Conservation (phyloP, 2,329 filamentous ascomycete genomes). For the Lecanicillium sp. region DNA sequence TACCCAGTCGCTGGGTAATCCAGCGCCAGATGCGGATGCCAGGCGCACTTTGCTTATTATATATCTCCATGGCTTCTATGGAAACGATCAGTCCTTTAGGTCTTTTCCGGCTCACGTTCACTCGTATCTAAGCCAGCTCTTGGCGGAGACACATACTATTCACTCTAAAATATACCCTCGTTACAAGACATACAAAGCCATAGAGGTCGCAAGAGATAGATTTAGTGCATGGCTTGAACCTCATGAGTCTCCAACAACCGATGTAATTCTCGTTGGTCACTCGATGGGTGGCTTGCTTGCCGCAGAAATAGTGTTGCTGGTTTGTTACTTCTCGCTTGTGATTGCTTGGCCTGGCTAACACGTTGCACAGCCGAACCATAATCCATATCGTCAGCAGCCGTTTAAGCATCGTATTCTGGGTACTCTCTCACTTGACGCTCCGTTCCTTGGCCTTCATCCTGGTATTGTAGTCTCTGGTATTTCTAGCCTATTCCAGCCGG, state of each 20-base stretch:
- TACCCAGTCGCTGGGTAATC: constrained; percentile 32
- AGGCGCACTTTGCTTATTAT: constrained; percentile 61
- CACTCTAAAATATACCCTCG: constrained; percentile 81
- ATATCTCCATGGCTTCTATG: constrained; percentile 88
- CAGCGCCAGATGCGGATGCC: constrained; percentile 14
- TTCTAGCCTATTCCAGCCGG: constrained; percentile 61
- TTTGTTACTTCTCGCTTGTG: constrained; percentile 16
- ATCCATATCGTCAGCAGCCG: constrained; percentile 24
- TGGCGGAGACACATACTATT: constrained; percentile 67
- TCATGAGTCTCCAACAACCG: constrained; percentile 64
- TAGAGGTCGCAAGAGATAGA: constrained; percentile 68
- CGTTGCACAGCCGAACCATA: constrained; percentile 22
- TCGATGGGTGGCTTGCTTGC: constrained; percentile 83
- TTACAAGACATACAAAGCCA: constrained; percentile 66
- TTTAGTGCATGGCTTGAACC: constrained; percentile 77
- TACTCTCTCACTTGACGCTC: constrained; percentile 74
- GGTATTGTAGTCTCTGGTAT: constrained; percentile 78
- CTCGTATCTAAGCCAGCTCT: constrained; percentile 55
- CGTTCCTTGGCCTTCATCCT: constrained; percentile 81
- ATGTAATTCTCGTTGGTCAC: constrained; percentile 77
- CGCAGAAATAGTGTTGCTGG: constrained; percentile 67
- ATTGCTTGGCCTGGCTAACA: constrained; percentile 4
- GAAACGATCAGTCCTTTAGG: constrained; percentile 77
- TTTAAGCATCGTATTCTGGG: constrained; percentile 73
- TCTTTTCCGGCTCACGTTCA: constrained; percentile 87